Base-by-base conservation (phyloP, 2,329 filamentous ascomycete species). In the Dryadomyces quercus-mongolicae region DNA sequence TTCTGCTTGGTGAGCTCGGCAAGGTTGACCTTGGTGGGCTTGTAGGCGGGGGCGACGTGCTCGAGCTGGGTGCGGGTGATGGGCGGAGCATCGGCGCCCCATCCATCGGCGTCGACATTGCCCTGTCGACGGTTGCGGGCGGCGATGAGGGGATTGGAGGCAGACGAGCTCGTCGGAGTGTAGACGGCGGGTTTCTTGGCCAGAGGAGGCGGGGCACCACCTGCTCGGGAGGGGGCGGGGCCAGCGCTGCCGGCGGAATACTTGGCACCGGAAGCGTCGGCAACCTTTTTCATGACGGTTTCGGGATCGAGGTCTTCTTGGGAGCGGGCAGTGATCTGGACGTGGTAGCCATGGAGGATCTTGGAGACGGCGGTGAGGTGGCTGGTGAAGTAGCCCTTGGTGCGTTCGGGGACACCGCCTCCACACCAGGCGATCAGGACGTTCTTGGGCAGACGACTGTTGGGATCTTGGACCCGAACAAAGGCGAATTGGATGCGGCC, bases 321-420 rank as follows among this genome's bases (percentile, higher is more conserved):
- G 58, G 91, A 94, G 57, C 93, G 88, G 57, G 93, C 93, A 52
- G 91, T 97, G 63, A 98, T 87, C 73, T 98, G 92, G 56, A 98
- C 90, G 68, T 98, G 93, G 69, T 97, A 98, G 61, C 93, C 90
- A 72, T 96, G 91, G 45, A 98, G 80, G 61, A 96, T 78, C 71
- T 95, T 96, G 58, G 90, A 84, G 42, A 97, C 90, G 49, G 89
- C 85, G 57, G 86, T 84, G 49, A 93, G 75, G 71, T 98, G 92
- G 71, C 90, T 96, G 61, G 89, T 95, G 68, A 98, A 98, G 72
- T 97, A 97, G 60, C 93, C 93, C 72, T 97, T 98, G 58, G 92
- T 97, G 64, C 92, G 80, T 72, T 98, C 93, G n/a, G 93, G 93
- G 16, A 98, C 93, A 62, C 93, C 93, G 66, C 94, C 92, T 61